Base-by-base conservation (phyloP, 2,329 filamentous ascomycete species). In the Nigrospora osmanthi region DNA sequence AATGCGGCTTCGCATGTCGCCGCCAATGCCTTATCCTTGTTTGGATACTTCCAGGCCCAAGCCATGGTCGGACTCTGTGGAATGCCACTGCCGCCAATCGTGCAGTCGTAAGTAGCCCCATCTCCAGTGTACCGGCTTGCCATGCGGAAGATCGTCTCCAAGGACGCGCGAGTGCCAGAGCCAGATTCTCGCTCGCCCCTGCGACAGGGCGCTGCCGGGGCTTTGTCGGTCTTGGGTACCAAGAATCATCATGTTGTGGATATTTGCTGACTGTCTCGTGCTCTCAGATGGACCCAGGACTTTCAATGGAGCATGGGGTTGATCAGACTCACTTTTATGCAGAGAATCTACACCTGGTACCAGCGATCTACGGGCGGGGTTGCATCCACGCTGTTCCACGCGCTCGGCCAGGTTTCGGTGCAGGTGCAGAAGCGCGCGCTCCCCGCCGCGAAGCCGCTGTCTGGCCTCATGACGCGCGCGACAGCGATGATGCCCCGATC, bases 261-360 rank as follows among this genome's bases (percentile, higher is more conserved):
- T 28, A 7, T 10, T 14, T 13, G 32, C 40, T 42, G 14, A 42
- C 19, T 15, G 13, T 17, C 2, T 11, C 16, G 28, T 28, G 6
- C 23, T 28, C 23, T n/a, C 28, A 42, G 40, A 30, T 97, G 91
- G 91, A 95, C 90, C 2, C 90, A 96, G 68, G 91, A 96, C 68
- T 96, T 97, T 70, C 87, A 94, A 62, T 97, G 91, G 91, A 94
- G 85, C 59, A 93, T 97, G 88, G 91, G 91, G 56, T 89, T 97
- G 57, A 95, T 97, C 57, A 79, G 80, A 42, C 76, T 96, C 36
- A 74, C 73, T n/a, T 96, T 95, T 55, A 56, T 52, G 58, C 89
- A 97, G 69, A 74, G 73, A 40, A 87, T 95, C 58, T 87, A 88
- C 49, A 95, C 89, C 33, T 97, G 91, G 91, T 97, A 96, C 62